A percentile compares a stretch with the other conserved stretches of the same genome.
phyloP scores from a whole-genome alignment of 2,329 filamentous ascomycete genomes.

The Cordyceps javanica region DNA sequence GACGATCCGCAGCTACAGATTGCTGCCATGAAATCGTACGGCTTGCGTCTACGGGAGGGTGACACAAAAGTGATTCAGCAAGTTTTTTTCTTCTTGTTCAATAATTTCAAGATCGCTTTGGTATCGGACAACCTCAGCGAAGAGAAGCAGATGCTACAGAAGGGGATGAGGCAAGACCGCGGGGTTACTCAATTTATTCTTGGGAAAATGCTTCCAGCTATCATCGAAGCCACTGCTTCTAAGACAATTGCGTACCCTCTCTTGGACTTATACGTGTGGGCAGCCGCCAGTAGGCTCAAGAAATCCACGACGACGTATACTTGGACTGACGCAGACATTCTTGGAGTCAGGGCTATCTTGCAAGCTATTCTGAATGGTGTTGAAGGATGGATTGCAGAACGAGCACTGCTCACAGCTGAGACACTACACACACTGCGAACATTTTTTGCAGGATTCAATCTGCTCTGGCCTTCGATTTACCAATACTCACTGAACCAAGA shows the following conservation, averaged over 20 bases:
- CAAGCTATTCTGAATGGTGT: conserved; percentile 21
- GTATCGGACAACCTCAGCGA: conserved; percentile 41
- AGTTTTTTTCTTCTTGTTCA: conserved; percentile 52
- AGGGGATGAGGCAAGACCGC: conserved; percentile 39
- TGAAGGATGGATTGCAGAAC: conserved; percentile 4
- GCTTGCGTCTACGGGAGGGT: conserved; percentile 46
- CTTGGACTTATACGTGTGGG: conserved; percentile 43
- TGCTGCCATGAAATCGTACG: conserved; percentile 50
- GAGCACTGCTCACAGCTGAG: conserved; percentile 5
- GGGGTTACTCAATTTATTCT: conserved; percentile 42
- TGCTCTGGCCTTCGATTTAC: conserved; percentile 17
- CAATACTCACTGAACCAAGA: conserved; percentile 13
- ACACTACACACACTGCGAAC: conserved; percentile 22
- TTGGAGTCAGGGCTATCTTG: conserved; percentile 3
- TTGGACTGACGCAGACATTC: conserved; percentile 8
- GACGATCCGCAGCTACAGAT: conserved; percentile 52
- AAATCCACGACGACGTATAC: conserved; percentile 19
- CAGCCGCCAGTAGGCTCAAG: conserved; percentile 31
- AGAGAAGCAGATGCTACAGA: conserved; percentile 39
- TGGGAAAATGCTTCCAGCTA: conserved; percentile 48
- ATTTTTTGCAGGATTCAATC: conserved; percentile 16
- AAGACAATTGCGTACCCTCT: conserved; percentile 38
- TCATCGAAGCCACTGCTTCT: conserved; percentile 33
- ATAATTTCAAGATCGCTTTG: conserved; percentile 51
- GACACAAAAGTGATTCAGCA: conserved; percentile 41